Base-by-base conservation (phyloP, 2,329 filamentous ascomycete species). In the Shiraia sp. region DNA sequence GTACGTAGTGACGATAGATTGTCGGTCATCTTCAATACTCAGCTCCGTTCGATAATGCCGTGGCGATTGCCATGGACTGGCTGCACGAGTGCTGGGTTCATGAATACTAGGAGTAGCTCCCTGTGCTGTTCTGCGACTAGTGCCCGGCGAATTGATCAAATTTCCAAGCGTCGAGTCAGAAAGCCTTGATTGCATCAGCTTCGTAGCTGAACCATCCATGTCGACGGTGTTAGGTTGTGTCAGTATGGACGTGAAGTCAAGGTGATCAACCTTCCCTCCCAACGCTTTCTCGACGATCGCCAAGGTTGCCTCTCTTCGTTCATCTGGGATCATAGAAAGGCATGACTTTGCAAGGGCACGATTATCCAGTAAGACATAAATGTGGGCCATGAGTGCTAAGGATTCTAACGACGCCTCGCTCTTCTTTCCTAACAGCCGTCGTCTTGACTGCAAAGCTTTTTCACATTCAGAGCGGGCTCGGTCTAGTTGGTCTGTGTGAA, bases 321-420 rank as follows among this genome's bases (percentile, higher is more conserved):
- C 38, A 22, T 52, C 55, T 22, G 51, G 51, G 34, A 59, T 57
- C 45, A 57, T 53, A 14, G 51, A 42, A 29, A 57, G 47, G 13
- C 38, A 59, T 19, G 47, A 53, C 33, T 55, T 57, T n/a, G 55
- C 55, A 30, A 47, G 52, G 23, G 53, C 47, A 9, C 44, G 49
- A 10, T 59, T 55, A 28, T 51, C 36, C 19, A 55, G 40, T 43
- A 54, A 30, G 19, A 55, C 41, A 16, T 54, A 55, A 28, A 65
- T 59, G 26, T 57, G 53, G 17, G 59, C 55, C 57, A 63, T 61
- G 30, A 65, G 51, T 10, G 58, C 57, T 33, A 55, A 48, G 12
- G 61, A 63, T 36, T 62, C 60, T 24, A 60, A 46, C 17, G 58
- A 49, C 8, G 47, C 48, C 8, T 48, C 41, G 33, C 49, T 52